phyloP scores from a whole-genome alignment of 2,329 filamentous ascomycete genomes.

The Stagonosporopsis rhizophila region DNA sequence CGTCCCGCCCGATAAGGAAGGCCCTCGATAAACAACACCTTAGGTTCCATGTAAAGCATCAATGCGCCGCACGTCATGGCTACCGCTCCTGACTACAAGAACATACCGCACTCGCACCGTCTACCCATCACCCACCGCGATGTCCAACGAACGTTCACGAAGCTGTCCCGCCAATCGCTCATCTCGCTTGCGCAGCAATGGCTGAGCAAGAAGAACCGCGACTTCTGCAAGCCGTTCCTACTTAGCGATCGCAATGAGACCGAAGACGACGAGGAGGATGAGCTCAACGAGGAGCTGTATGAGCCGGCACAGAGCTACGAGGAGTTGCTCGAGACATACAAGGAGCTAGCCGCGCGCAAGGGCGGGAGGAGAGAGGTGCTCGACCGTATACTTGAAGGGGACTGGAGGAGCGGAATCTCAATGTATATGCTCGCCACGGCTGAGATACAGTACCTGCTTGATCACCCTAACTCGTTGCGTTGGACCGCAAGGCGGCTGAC shows the following conservation, averaged over 20 bases:
- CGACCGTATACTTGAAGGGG: slow-evolving; percentile 63
- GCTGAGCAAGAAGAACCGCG: slow-evolving; percentile 72
- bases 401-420: slow-evolving; percentile 63
- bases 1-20: slow-evolving; percentile 31
- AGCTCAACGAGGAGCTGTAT: slow-evolving; percentile 67
- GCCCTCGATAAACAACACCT: slow-evolving; percentile 29
- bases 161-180: slow-evolving; percentile 75
- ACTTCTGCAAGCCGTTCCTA: slow-evolving; percentile 67
- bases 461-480: slow-evolving; percentile 58
- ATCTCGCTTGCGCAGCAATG: slow-evolving; percentile 77
- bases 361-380: slow-evolving; percentile 62
- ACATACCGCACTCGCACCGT: slow-evolving; percentile 73
- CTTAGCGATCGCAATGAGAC: slow-evolving; percentile 50
- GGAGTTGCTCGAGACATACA: slow-evolving; percentile 65
- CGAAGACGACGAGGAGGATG: slow-evolving; percentile 60
- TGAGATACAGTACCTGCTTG: slow-evolving; percentile 61
- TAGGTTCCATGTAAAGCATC: slow-evolving; percentile 38
- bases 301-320: slow-evolving; percentile 70
- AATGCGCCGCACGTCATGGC: slow-evolving; percentile 50
- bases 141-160: slow-evolving; percentile 70
- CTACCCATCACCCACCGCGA: slow-evolving; percentile 70
- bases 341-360: slow-evolving; percentile 51
- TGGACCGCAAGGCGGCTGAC: slow-evolving; percentile 62
- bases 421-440: slow-evolving; percentile 63
- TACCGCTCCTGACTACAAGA: slow-evolving; percentile 73